Conservation (phyloP, 495 filamentous ascomycete genomes). For the Penicillium parvum region DNA sequence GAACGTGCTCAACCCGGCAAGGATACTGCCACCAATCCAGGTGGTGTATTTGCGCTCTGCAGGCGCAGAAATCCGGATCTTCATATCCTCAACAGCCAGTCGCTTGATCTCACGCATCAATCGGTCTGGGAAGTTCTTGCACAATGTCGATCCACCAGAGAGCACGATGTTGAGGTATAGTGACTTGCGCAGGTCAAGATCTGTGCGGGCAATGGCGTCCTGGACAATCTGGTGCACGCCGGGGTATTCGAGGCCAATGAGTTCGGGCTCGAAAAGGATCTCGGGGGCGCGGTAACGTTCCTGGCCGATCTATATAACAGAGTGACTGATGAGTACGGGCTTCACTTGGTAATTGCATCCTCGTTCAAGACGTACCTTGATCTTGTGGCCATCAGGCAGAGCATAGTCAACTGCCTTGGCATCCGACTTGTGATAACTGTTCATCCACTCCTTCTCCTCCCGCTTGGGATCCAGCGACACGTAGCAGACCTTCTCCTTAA, state of each 20-base stretch:
- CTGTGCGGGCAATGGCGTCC: conserved; percentile 93
- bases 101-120: conserved; percentile 87
- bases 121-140: conserved; percentile 91
- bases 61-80: conserved; percentile 97
- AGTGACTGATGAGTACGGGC: neutral
- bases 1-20: conserved; percentile 96
- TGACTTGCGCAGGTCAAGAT: conserved; percentile 91
- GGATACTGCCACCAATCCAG: conserved; percentile 97
- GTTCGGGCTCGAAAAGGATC: conserved; percentile 95
- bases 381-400: conserved; percentile 85
- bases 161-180: conserved; percentile 96
- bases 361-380: conserved; percentile 59
- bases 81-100: conserved; percentile 95
- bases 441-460: conserved; percentile 94
- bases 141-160: conserved; percentile 88
- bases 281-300: conserved; percentile 95
- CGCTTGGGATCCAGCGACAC: conserved; percentile 86
- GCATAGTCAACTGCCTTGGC: conserved; percentile 78
- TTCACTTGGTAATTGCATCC: neutral
- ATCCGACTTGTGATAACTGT: conserved; percentile 48
- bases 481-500: conserved; percentile 93
- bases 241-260: conserved; percentile 95
- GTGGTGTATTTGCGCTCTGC: conserved; percentile 97
- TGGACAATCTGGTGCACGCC: conserved; percentile 97
- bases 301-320: conserved; percentile 60